Conservation (phyloP, 2,329 filamentous ascomycete genomes). For the Phaeoacremonium minimum region DNA sequence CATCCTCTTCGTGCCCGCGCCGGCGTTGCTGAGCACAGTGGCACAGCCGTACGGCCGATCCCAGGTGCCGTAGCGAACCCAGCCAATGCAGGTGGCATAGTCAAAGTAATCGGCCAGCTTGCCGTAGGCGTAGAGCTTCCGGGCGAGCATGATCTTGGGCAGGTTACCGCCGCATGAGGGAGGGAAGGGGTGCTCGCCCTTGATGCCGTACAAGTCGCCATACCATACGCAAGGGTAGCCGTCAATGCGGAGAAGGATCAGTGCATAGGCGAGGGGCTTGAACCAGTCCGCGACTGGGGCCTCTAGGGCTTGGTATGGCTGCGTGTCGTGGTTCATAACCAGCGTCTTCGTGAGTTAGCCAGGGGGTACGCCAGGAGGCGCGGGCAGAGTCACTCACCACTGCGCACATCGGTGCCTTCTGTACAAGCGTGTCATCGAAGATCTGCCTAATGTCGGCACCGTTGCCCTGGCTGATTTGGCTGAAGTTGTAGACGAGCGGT, state of each 20-base stretch:
- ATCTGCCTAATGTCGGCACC: slow-evolving; percentile 59
- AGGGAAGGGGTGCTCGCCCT: slow-evolving; percentile 35
- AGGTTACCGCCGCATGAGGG: slow-evolving; percentile 52
- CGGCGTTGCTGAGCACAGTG: slow-evolving; percentile 52
- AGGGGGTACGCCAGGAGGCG: neutral
- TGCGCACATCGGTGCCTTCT: slow-evolving; percentile 26
- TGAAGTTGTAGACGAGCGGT: slow-evolving; percentile 66
- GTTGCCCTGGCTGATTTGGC: slow-evolving; percentile 48
- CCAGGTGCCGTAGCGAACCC: slow-evolving; percentile 45
- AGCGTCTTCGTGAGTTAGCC: slow-evolving; percentile 43
- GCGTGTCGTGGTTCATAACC: slow-evolving; percentile 69
- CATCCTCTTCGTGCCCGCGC: slow-evolving; percentile 53
- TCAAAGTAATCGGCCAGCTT: slow-evolving; percentile 61
- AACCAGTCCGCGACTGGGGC: slow-evolving; percentile 62
- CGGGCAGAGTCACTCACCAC: slow-evolving; percentile 17
- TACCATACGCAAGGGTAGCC: slow-evolving; percentile 68
- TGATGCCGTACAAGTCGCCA: slow-evolving; percentile 64
- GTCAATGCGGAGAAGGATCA: slow-evolving; percentile 61
- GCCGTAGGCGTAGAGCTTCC: slow-evolving; percentile 65
- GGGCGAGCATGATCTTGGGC: slow-evolving; percentile 53
- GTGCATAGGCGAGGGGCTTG: slow-evolving; percentile 66
- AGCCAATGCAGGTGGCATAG: slow-evolving; percentile 57
- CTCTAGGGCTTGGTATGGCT: slow-evolving; percentile 33
- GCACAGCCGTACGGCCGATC: slow-evolving; percentile 46
- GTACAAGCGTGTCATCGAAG: slow-evolving; percentile 57